Conservation (phyloP, 2,329 filamentous ascomycete genomes). For the Helotiales sp. region DNA sequence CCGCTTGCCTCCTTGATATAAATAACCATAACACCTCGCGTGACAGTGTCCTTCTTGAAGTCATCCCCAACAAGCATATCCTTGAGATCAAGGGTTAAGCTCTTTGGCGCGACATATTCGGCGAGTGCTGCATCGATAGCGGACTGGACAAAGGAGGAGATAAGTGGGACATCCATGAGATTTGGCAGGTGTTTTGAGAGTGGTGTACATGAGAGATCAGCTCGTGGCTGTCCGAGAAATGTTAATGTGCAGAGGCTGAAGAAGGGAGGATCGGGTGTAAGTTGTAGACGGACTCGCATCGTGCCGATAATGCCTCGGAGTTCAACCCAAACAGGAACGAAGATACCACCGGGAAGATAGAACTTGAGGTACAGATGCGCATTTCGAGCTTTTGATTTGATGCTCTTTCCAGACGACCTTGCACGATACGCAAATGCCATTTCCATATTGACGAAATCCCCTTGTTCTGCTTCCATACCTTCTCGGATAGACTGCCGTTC, state of each 20-base stretch:
- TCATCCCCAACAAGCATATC: constrained; percentile 78
- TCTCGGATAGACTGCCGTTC: constrained; percentile 41
- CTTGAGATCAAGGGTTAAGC: constrained; percentile 70
- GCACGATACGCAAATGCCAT: constrained; percentile 73
- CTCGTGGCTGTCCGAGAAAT: constrained; percentile 73
- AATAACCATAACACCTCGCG: constrained; percentile 64
- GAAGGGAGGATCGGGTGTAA: constrained; percentile 76
- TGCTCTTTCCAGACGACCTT: constrained; percentile 57
- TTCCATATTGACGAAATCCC: constrained; percentile 77
- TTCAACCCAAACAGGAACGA: constrained; percentile 71
- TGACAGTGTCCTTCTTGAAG: constrained; percentile 72
- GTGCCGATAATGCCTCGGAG: constrained; percentile 71
- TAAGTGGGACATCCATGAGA: constrained; percentile 73
- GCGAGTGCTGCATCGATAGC: constrained; percentile 55
- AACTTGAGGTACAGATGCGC: constrained; percentile 73
- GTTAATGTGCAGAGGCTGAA: constrained; percentile 74
- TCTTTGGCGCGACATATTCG: constrained; percentile 76
- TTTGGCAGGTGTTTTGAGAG: constrained; percentile 69
- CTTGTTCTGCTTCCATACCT: constrained; percentile 74
- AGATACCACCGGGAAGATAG: constrained; percentile 58
- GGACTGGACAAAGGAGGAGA: constrained; percentile 37
- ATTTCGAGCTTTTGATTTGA: constrained; percentile 66
- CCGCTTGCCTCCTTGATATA: constrained; percentile 66
- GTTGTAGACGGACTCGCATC: constrained; percentile 66
- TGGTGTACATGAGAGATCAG: constrained; percentile 69